Percentiles rank a stretch among this genome's conserved stretches.
Conservation (phyloP, 2,329 filamentous ascomycete species). For the Stachybotrys echinatus region DNA sequence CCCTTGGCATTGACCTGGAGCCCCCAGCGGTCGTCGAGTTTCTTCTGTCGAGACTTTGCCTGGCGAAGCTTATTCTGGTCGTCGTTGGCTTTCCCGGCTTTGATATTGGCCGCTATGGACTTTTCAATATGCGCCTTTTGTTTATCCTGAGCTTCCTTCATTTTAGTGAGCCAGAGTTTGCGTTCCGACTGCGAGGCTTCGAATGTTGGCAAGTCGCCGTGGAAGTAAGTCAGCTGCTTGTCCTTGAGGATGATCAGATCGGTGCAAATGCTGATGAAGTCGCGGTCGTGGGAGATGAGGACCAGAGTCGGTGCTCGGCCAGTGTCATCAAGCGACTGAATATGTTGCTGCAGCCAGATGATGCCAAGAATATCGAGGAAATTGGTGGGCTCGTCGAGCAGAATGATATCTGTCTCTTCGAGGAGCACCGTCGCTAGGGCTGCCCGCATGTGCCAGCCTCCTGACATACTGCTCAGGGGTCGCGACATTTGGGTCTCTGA, state of each 20-base stretch:
- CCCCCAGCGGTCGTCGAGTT: conserved; percentile 76
- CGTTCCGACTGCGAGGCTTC: conserved; percentile 64
- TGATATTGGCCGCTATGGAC: conserved; percentile 69
- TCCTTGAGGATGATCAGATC: conserved; percentile 74
- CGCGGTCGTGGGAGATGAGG: conserved; percentile 78
- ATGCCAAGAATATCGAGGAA: conserved; percentile 80
- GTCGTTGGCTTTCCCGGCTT: conserved; percentile 68
- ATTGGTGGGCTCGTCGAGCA: conserved; percentile 84
- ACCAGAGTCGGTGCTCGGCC: conserved; percentile 61
- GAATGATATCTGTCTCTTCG: conserved; percentile 69
- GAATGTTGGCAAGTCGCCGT: conserved; percentile 68
- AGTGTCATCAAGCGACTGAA: conserved; percentile 50
- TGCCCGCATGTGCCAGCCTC: conserved; percentile 71
- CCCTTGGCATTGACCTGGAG: conserved; percentile 67
- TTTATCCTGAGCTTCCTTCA: conserved; percentile 78
- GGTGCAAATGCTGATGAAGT: conserved; percentile 72
- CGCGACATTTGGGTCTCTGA: conserved; percentile 54
- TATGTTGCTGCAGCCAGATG: conserved; percentile 75
- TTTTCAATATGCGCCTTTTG: conserved; percentile 78
- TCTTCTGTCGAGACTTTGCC: conserved; percentile 79
- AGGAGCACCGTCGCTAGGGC: conserved; percentile 61
- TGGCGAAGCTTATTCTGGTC: conserved; percentile 85
- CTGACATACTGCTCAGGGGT: conserved; percentile 62
- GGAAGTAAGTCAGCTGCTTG: conserved; percentile 66
- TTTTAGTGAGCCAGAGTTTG: conserved; percentile 61